Evolutionary conservation across 805 yeast genomes (phyloP), one percentile per base, ranked within the genome.

Genomic region (Zygotorulaspora florentina): DNA sequence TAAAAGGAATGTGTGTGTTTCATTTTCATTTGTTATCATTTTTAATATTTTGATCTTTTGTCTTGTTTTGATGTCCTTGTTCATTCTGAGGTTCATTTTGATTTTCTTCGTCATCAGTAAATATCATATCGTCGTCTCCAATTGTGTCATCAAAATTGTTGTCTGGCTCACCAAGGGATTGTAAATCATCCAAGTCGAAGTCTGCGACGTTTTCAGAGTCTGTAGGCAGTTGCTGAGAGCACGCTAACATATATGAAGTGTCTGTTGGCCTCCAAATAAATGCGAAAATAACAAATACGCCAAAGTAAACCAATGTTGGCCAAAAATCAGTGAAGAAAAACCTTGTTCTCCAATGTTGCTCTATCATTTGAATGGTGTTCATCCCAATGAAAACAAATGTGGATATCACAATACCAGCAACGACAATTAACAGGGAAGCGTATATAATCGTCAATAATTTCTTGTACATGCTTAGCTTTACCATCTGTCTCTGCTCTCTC

Each of bases 251-350:
- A 59, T 90, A 86, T 47, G 96, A 89, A 34, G 96, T 88, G 56
- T 85, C 93, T 0, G 97, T 91, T 43, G 99, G 99, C 67, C 99
- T 83, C 99, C 99, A 93, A 52, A 93, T 78, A 71, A 89, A 80
- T 4, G 96, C 87, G 52, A 93, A 75, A 8, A 89, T 79, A 57
- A 84, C 77, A 64, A 93, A 90, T 31, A 90, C 90, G 39, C 83
- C 68, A 61, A 86, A 87, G 69, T 88, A 93, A 11, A 89, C 83
- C 40, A 88, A 76, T 40, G 95, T 83, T 33, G 96, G 96, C 96
- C 98, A 90, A 71, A 95, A 95, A 57, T 91, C 96, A 37, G 84
- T 76, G 43, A 88, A 68, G 58, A 93, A 88, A 72, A 87, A 90
- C 59, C 95, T 80, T 37, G 87, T 79, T 68, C 90, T 87, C 99